A percentile compares a stretch with the other conserved stretches of the same genome.
Conservation (phyloP, 345 rosid species). For the Sapria himalayana region DNA sequence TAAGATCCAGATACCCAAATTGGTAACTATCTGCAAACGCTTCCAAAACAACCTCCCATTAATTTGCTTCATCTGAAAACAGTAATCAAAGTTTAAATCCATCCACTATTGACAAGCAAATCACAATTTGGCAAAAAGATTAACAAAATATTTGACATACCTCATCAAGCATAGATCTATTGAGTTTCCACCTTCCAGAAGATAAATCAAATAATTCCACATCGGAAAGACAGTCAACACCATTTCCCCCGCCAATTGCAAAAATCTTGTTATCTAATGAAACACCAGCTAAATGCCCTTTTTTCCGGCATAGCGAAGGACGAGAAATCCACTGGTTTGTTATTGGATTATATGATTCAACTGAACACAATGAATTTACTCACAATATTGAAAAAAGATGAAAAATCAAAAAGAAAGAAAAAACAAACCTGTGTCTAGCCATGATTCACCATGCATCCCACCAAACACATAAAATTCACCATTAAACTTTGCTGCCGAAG, state of each 20-base stretch:
- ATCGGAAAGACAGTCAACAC: conserved; percentile 24
- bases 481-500: conserved; percentile 34
- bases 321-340: conserved; percentile 33
- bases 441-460: conserved; percentile 32
- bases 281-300: conserved; percentile 53
- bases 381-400: conserved; percentile 3
- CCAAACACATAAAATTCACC: conserved; percentile 41
- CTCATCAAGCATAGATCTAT: conserved; percentile 47
- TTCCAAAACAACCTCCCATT: not conserved
- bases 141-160: conserved; percentile 16
- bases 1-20: no score
- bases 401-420: conserved; percentile 5
- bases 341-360: conserved; percentile 37
- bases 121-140: no score
- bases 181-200: conserved; percentile 41
- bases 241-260: conserved; percentile 65
- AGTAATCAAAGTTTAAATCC: not conserved
- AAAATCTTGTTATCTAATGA: conserved; percentile 28
- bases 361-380: conserved; percentile 16
- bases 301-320: conserved; percentile 26
- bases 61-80: not conserved
- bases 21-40: no score
- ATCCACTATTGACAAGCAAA: no score
- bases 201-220: conserved; percentile 76
- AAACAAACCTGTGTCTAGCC: conserved; percentile 43